Evolutionary conservation across 2,329 filamentous ascomycete species (phyloP).

Genomic region (Alternaria arborescens): DNA sequence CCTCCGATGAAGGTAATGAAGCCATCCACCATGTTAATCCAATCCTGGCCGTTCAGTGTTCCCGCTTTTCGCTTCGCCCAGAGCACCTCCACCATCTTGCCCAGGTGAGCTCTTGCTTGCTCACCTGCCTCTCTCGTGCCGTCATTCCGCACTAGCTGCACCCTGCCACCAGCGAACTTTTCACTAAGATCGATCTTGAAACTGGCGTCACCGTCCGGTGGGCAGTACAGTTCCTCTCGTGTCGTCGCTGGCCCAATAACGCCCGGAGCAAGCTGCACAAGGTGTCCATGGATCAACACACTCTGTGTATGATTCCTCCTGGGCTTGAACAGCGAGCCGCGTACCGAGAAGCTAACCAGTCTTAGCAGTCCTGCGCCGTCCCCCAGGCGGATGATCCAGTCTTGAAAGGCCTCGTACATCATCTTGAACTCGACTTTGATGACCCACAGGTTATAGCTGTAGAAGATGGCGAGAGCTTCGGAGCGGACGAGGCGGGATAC

Average conservation of each 20-base stretch:
- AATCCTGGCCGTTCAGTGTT: slow-evolving; percentile 44
- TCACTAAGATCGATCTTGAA: slow-evolving; percentile 51
- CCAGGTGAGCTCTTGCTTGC: slow-evolving; percentile 31
- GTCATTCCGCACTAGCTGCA: slow-evolving; percentile 46
- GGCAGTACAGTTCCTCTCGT: slow-evolving; percentile 35
- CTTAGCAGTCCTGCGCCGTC: slow-evolving; percentile 42
- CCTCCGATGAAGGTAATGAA: slow-evolving; percentile 47
- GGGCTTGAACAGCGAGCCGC: slow-evolving; percentile 46
- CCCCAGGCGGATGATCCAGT: slow-evolving; percentile 50
- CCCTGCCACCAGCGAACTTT: slow-evolving; percentile 42
- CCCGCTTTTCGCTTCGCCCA: slow-evolving; percentile 48
- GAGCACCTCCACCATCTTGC: slow-evolving; percentile 34
- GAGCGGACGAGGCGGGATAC: slow-evolving; percentile 47
- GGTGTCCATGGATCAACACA: slow-evolving; percentile 30
- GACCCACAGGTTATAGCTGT: slow-evolving; percentile 52
- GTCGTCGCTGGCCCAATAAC: slow-evolving; percentile 15
- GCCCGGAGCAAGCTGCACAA: slow-evolving; percentile 30
- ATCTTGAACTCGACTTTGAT: slow-evolving; percentile 52
- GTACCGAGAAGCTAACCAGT: slow-evolving; percentile 44
- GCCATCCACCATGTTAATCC: slow-evolving; percentile 47
- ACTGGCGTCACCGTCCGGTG: slow-evolving; percentile 49
- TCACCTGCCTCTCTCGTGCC: slow-evolving; percentile 44
- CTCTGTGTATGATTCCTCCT: slow-evolving; percentile 35
- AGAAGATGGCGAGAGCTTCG: slow-evolving; percentile 52
- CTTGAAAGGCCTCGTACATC: slow-evolving; percentile 52